Evolutionary conservation across 371 early-diverging fungal species (phyloP).

Genomic region (Nematocida minor): DNA sequence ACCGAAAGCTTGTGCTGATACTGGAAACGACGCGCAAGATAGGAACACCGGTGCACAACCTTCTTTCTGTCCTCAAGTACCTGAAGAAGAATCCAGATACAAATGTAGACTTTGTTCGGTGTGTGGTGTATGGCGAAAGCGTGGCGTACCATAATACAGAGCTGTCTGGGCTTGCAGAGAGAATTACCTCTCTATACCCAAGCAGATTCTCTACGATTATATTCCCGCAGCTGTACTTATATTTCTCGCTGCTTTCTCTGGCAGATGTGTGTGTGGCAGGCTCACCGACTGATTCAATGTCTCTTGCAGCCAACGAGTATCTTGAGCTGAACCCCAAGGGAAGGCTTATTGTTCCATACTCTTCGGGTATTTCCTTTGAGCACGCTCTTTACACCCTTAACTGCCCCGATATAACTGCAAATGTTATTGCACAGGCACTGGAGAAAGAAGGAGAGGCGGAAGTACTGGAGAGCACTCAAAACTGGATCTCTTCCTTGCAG

Average conservation of each 20-base stretch:
- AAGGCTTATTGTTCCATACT: constrained; percentile 23
- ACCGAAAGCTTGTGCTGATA: constrained; percentile 22
- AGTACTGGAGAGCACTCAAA: background rate
- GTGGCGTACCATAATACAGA: background rate
- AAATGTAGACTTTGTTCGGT: constrained; percentile 19
- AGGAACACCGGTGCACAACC: constrained; percentile 12
- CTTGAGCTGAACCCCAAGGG: background rate
- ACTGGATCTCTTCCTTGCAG: background rate
- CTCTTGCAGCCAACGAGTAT: constrained; percentile 31
- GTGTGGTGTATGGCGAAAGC: constrained; percentile 36
- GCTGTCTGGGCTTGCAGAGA: constrained; percentile 29
- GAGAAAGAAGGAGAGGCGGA: background rate
- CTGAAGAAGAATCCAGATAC: constrained; percentile 6
- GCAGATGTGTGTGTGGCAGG: constrained; percentile 27
- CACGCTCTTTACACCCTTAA: constrained; percentile 16
- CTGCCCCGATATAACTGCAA: constrained; percentile 24
- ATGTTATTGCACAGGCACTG: constrained; percentile 3
- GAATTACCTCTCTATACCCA: constrained; percentile 2
- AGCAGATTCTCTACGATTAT: background rate
- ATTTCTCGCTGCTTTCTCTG: constrained; percentile 9
- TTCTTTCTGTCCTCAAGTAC: constrained; percentile 8
- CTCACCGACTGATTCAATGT: constrained; percentile 22
- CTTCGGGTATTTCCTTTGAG: constrained; percentile 22
- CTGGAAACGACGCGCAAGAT: constrained; percentile 35
- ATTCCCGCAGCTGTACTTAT: constrained; percentile 6